Evolutionary conservation across 371 early-diverging fungal genomes (phyloP).

Genomic region (Batrachochytrium dendrobatidis): DNA sequence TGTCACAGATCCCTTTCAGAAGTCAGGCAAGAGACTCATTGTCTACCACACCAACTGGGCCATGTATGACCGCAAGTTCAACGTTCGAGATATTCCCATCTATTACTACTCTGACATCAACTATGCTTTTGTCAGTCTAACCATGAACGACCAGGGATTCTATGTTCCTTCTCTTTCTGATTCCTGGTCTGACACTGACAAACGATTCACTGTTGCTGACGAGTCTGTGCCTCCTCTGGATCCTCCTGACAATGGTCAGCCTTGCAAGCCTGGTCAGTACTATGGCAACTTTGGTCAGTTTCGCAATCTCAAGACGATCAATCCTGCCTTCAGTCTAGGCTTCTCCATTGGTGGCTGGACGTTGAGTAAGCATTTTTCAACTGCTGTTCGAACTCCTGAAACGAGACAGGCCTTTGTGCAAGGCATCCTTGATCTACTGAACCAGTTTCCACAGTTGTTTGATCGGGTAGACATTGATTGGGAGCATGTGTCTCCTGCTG

Average conservation of each 20-base stretch:
- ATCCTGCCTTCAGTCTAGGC: conserved; percentile 31
- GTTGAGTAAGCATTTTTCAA: conserved; percentile 74
- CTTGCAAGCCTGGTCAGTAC: conserved; percentile 28
- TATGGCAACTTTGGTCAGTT: conserved; percentile 78
- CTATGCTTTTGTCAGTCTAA: conserved; percentile 83
- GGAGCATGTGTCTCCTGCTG: conserved; percentile 71
- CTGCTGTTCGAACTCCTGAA: conserved; percentile 49
- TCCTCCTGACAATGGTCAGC: conserved; percentile 28
- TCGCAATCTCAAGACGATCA: conserved; percentile 61
- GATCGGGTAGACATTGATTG: conserved; percentile 55
- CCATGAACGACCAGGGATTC: conserved; percentile 49
- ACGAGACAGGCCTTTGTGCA: conserved; percentile 53
- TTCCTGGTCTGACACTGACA: conserved; percentile 71
- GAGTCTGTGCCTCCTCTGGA: conserved; percentile 33
- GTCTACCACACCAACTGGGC: conserved; percentile 25
- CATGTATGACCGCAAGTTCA: conserved; percentile 29
- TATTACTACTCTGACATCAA: conserved; percentile 46
- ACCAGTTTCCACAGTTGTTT: conserved; percentile 33
- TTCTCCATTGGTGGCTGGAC: conserved; percentile 79
- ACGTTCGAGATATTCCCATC: conserved; percentile 36
- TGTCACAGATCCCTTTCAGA: not conserved
- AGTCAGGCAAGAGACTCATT: conserved; percentile 1
- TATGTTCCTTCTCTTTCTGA: conserved; percentile 49
- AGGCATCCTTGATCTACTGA: conserved; percentile 50
- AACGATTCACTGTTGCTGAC: conserved; percentile 27